phyloP scores from a whole-genome alignment of 2,329 filamentous ascomycete genomes.

The Ophiostoma sp. region DNA sequence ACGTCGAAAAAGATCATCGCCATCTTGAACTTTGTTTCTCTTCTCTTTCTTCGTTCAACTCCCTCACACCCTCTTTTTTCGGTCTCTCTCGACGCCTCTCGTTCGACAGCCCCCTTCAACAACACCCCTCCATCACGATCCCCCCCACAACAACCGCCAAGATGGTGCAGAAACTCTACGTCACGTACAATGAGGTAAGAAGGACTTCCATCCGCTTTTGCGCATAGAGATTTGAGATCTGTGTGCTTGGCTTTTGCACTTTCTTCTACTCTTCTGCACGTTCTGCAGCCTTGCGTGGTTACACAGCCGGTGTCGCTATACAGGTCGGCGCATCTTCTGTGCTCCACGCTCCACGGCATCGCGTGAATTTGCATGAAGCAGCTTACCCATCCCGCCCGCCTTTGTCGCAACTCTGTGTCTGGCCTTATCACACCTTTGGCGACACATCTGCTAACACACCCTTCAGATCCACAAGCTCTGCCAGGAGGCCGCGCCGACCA shows the following conservation, averaged over 20 bases:
- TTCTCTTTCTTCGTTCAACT: neutral
- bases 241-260: neutral
- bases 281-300: neutral
- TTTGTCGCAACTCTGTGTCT: neutral
- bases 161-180: constrained; percentile 84
- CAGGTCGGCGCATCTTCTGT: neutral
- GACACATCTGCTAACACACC: constrained; percentile 14
- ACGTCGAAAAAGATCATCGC: neutral
- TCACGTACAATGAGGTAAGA: constrained; percentile 87
- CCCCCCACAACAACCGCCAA: constrained; percentile 40
- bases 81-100: neutral
- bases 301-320: neutral
- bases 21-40: neutral
- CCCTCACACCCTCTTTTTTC: neutral
- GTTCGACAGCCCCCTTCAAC: neutral
- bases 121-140: too few relatives aligned
- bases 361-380: neutral
- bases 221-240: neutral
- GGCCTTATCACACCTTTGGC: too few relatives aligned
- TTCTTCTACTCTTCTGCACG: neutral
- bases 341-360: neutral
- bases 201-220: neutral
- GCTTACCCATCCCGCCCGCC: neutral
- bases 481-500: constrained; percentile 76
- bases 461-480: constrained; percentile 93